Conservation (phyloP, 768 basidiomycete genomes). For the Hypholoma fasciculare region DNA sequence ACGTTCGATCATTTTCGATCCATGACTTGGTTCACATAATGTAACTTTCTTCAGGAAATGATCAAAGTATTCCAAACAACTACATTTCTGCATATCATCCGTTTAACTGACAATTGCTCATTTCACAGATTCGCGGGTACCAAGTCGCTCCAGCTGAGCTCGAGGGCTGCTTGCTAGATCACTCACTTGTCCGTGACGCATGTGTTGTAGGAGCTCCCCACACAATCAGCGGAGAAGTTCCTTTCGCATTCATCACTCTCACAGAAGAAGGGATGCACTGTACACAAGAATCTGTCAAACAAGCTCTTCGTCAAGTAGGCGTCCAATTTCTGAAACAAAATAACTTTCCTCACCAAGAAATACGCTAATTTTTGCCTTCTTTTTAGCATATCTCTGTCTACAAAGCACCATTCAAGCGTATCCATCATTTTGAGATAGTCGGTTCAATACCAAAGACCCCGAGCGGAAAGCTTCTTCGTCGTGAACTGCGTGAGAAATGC, state of each 20-base stretch:
- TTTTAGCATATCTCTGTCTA: slow-evolving; percentile 48
- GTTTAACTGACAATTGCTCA: background rate
- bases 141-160: slow-evolving; percentile 75
- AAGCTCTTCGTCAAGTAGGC: slow-evolving; percentile 43
- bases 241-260: slow-evolving; percentile 64
- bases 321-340: background rate
- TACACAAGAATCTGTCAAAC: background rate
- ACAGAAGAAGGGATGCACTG: slow-evolving; percentile 13
- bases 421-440: slow-evolving; percentile 20
- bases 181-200: slow-evolving; percentile 54
- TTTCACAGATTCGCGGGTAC: slow-evolving; percentile 41
- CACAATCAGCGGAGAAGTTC: slow-evolving; percentile 55
- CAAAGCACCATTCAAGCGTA: slow-evolving; percentile 54
- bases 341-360: no score
- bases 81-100: no score
- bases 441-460: slow-evolving; percentile 52
- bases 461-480: slow-evolving; percentile 53
- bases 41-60: background rate
- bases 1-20: background rate
- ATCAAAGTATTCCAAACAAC: background rate
- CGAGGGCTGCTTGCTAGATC: slow-evolving; percentile 58
- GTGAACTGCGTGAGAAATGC: slow-evolving; percentile 44
- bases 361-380: background rate
- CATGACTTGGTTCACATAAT: background rate
- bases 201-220: slow-evolving; percentile 66